Evolutionary conservation across 23 red algal species (phyloP).

Genomic region (Rhodosorus marinus): DNA sequence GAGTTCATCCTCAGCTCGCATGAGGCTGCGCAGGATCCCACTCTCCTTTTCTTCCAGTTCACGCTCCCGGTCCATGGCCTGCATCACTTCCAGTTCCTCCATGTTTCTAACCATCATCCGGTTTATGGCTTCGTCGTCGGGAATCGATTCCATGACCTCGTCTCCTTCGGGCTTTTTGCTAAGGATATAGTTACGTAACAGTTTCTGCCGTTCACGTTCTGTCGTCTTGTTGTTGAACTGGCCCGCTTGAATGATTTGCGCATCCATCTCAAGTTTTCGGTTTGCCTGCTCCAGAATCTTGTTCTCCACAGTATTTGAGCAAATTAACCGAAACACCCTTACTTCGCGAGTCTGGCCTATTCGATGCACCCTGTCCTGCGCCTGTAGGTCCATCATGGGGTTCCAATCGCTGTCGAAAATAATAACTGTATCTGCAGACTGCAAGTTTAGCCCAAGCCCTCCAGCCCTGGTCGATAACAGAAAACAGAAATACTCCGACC

Average conservation of each 20-base stretch:
- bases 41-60: background rate
- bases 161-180: constrained; percentile 34
- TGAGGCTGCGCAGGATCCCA: constrained; percentile 6
- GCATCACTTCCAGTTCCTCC: constrained; percentile 48
- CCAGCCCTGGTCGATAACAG: constrained; percentile 90
- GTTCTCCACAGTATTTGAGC: constrained; percentile 68
- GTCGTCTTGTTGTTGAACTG: constrained; percentile 88
- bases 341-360: constrained; percentile 90
- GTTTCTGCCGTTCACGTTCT: constrained; percentile 60
- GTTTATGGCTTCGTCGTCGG: constrained; percentile 55
- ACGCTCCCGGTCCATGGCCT: constrained; percentile 44
- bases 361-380: constrained; percentile 94
- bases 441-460: constrained; percentile 88
- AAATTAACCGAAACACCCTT: constrained; percentile 76
- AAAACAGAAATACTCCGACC: constrained; percentile 78
- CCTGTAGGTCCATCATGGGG: constrained; percentile 96
- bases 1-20: constrained; percentile 27
- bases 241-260: constrained; percentile 92
- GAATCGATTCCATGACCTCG: constrained; percentile 29
- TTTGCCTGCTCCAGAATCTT: constrained; percentile 80
- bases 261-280: constrained; percentile 78
- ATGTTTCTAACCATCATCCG: constrained; percentile 55
- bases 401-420: constrained; percentile 99
- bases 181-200: constrained; percentile 59
- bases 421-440: constrained; percentile 98